Conservation (phyloP, 1,284 basidiomycete species). For the Peniophora sp. region DNA sequence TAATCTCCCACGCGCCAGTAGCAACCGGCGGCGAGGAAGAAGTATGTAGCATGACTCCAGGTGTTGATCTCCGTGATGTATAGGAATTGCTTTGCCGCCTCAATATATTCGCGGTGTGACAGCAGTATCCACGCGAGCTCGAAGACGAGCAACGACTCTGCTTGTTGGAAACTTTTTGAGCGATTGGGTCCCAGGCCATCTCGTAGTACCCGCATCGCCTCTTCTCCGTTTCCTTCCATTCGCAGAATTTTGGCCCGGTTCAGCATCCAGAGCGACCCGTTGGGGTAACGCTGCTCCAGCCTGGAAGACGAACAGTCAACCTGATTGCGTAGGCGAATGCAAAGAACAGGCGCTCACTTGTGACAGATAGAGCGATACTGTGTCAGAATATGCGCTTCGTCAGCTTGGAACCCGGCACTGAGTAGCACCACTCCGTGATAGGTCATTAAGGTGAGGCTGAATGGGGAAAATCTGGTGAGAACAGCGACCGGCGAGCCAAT, state of each 20-base stretch:
- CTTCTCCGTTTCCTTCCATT: conserved; percentile 55
- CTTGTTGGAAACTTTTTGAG: conserved; percentile 53
- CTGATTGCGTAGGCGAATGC: background rate
- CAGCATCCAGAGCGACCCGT: conserved; percentile 67
- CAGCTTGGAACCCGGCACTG: conserved; percentile 64
- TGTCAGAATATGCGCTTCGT: conserved; percentile 53
- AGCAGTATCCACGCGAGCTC: conserved; percentile 73
- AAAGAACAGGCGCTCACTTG: conserved; percentile 27
- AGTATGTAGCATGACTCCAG: conserved; percentile 75
- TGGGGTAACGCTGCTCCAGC: conserved; percentile 51
- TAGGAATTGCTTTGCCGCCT: conserved; percentile 60
- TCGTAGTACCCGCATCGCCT: conserved; percentile 54
- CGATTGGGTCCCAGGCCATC: conserved; percentile 48
- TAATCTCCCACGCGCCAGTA: conserved; percentile 45
- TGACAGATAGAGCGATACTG: conserved; percentile 59
- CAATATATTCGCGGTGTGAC: conserved; percentile 53
- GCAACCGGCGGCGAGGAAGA: conserved; percentile 67
- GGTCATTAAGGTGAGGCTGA: conserved; percentile 70
- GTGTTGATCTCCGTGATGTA: conserved; percentile 57
- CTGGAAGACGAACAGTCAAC: conserved; percentile 17
- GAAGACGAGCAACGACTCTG: conserved; percentile 64
- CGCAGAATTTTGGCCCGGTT: conserved; percentile 73
- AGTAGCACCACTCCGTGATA: conserved; percentile 67
- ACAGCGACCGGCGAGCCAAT: background rate
- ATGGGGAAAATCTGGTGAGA: background rate